Conservation (phyloP, 495 filamentous ascomycete species). For the Hypoxylon subgilvum region DNA sequence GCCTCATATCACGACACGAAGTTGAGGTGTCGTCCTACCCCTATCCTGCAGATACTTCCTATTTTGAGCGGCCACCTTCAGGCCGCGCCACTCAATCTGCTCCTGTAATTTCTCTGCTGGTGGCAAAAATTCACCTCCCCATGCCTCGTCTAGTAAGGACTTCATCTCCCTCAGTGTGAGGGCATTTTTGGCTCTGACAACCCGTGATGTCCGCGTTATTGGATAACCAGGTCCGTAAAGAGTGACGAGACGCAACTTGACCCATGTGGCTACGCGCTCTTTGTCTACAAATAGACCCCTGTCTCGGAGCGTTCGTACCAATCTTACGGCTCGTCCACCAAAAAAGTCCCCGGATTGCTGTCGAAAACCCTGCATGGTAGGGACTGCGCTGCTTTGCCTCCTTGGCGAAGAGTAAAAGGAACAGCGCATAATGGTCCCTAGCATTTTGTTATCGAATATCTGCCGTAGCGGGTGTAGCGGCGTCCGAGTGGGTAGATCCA, state of each 20-base stretch:
- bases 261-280: background rate
- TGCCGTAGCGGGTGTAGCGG: constrained; percentile 41
- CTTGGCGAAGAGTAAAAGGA: constrained; percentile 26
- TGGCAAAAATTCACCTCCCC: constrained; percentile 43
- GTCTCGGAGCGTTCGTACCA: constrained; percentile 36
- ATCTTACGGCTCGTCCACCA: constrained; percentile 29
- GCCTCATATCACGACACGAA: constrained; percentile 10
- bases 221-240: constrained; percentile 37
- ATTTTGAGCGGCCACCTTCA: constrained; percentile 4
- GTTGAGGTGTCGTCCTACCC: constrained; percentile 15
- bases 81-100: constrained; percentile 14
- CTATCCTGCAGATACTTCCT: constrained; percentile 13
- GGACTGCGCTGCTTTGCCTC: background rate
- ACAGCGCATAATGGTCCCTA: constrained; percentile 39
- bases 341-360: constrained; percentile 18
- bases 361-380: background rate
- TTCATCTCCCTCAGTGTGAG: constrained; percentile 39
- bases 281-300: constrained; percentile 28
- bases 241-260: constrained; percentile 34
- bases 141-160: constrained; percentile 39
- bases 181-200: constrained; percentile 26
- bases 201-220: constrained; percentile 7
- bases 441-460: constrained; percentile 39
- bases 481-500: constrained; percentile 25
- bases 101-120: constrained; percentile 24